Evolutionary conservation across 352 stramenopile species (phyloP), one percentile per base, ranked within the genome.

Genomic region (Globisporangium nodosum): DNA sequence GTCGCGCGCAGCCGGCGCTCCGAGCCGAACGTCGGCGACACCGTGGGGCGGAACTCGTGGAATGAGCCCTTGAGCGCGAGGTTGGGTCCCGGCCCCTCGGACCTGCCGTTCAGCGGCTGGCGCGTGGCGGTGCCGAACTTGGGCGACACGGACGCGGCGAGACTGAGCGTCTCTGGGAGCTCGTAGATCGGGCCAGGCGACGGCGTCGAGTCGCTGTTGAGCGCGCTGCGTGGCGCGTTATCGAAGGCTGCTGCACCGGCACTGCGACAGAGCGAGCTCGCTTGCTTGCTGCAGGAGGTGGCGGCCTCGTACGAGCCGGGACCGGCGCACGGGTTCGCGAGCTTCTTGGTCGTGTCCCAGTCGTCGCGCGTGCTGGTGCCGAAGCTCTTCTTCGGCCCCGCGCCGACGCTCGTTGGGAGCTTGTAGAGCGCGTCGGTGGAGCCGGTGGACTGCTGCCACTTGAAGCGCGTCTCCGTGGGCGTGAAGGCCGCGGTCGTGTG

Each of bases 181-280:
- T 91, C 76, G 63, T 94, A 94, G 54, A 94, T 85, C 4, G 84
- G 82, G 0, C 82, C 84, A 2, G 84, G 82, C 13, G 77, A 88
- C 18, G 78, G 73, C 46, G 84, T 91, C 31, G 66, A 65, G 58
- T 90, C 81, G 21, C 78, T 72, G 39, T 73, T 65, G 2, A 80
- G 51, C 1, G 71, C 45, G 15, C 74, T 61, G 6, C 81, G 74
- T 1, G 78, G 52, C 4, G 79, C 84, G 49, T 92, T 90, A 21
- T 84, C 79, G 58, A 93, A 93, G 9, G 74, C 78, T 0, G 81
- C 64, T 7, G 73, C 71, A 5, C 60, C 72, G 11, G 76, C 62
- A 12, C 79, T 82, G 18, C 81, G 74, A 20, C 59, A 66, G 20
- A 81, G 49, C 0, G 84, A 91, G 43, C 60, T 88, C 12, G 70